Conservation (phyloP, 1,139 yeast genomes). For the Yamadazyma kanchanaburiensis region DNA sequence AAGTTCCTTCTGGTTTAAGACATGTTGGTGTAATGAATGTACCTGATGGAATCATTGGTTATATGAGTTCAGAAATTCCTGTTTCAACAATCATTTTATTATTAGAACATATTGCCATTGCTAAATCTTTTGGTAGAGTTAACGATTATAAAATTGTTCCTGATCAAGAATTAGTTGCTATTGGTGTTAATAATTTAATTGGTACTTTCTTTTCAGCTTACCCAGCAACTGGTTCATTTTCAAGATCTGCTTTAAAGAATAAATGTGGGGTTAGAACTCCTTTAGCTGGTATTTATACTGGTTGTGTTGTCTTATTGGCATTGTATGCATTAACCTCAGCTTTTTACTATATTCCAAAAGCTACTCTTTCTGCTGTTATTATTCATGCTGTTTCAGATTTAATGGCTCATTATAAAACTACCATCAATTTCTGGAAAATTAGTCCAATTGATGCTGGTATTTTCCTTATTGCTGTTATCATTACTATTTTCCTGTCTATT, state of each 20-base stretch:
- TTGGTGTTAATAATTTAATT: constrained; percentile 85
- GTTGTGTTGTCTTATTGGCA: constrained; percentile 83
- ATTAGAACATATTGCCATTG: constrained; percentile 88
- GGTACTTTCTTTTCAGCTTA: constrained; percentile 93
- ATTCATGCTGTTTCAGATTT: constrained; percentile 95
- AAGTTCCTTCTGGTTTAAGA: constrained; percentile 77
- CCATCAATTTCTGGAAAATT: constrained; percentile 73
- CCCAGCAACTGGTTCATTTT: constrained; percentile 95
- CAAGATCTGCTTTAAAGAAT: constrained; percentile 90
- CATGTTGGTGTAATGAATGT: constrained; percentile 71
- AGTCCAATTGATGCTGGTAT: constrained; percentile 76
- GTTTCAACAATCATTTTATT: constrained; percentile 79
- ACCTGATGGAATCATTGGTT: constrained; percentile 58
- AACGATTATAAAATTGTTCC: constrained; percentile 90
- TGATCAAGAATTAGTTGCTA: constrained; percentile 91
- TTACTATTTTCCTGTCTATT: constrained; percentile 78
- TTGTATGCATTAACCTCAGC: constrained; percentile 79
- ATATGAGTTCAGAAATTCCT: constrained; percentile 76
- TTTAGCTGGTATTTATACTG: constrained; percentile 87
- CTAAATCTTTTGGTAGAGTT: constrained; percentile 90
- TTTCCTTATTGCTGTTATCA: constrained; percentile 70
- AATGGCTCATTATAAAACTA: constrained; percentile 66
- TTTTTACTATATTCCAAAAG: constrained; percentile 88
- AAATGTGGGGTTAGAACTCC: constrained; percentile 97
- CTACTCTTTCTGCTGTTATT: constrained; percentile 80